Evolutionary conservation across 2,329 filamentous ascomycete species (phyloP).

Genomic region (Sphaerostilbella broomeana): DNA sequence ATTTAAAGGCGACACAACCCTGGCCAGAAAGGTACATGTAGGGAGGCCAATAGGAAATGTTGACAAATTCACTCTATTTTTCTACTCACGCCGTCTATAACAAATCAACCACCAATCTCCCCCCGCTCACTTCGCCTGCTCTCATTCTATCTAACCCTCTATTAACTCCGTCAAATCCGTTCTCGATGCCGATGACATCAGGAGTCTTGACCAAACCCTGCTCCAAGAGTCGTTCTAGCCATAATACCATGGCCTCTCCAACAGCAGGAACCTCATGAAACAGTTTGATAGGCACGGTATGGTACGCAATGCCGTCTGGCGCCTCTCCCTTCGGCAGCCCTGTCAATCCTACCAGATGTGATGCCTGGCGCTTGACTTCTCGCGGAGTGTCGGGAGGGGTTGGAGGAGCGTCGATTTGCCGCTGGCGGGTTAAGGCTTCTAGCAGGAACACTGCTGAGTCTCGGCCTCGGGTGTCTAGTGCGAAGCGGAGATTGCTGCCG

Average conservation of each 20-base stretch:
- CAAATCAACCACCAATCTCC: constrained; percentile 55
- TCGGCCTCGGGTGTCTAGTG: constrained; percentile 59
- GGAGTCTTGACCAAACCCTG: constrained; percentile 49
- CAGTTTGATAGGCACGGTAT: constrained; percentile 67
- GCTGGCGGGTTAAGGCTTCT: constrained; percentile 37
- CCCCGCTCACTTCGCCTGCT: constrained; percentile 59
- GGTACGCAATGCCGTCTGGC: constrained; percentile 43
- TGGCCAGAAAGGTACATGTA: no score
- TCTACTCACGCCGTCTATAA: constrained; percentile 5
- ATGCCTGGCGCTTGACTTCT: constrained; percentile 17
- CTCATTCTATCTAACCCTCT: constrained; percentile 59
- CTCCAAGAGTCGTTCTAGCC: constrained; percentile 61
- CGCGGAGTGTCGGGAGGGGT: constrained; percentile 35
- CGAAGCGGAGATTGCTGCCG: constrained; percentile 54
- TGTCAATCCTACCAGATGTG: constrained; percentile 61
- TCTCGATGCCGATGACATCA: constrained; percentile 57
- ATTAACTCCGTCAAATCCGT: constrained; percentile 62
- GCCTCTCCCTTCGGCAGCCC: constrained; percentile 55
- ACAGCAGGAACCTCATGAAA: constrained; percentile 63
- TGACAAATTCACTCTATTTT: neutral
- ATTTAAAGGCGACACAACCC: no score
- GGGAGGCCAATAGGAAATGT: neutral
- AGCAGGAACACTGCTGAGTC: constrained; percentile 56
- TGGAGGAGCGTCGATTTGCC: constrained; percentile 21
- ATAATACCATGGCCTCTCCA: constrained; percentile 55